A percentile compares a stretch with the other conserved stretches of the same genome.
Conservation (phyloP, 1,284 basidiomycete species). For the Ceratobasidium sp. region DNA sequence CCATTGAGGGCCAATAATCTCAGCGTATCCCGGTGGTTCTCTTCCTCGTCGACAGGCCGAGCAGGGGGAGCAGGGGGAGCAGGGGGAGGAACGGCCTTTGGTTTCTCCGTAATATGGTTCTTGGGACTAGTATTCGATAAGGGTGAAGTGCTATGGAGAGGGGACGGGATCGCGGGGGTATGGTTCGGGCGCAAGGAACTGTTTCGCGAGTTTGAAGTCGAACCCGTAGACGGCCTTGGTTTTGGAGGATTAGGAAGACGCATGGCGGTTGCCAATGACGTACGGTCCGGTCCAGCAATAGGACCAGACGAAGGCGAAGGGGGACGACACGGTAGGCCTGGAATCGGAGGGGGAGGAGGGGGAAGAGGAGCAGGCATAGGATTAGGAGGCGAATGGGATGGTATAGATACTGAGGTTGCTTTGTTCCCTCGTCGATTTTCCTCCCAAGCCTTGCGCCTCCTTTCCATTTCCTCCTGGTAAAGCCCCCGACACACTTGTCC, state of each 20-base stretch:
- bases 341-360: slow-evolving; percentile 9
- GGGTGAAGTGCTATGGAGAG: slow-evolving; percentile 32
- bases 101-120: slow-evolving; percentile 13
- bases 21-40: slow-evolving; percentile 50
- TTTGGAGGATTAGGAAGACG: slow-evolving; percentile 30
- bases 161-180: slow-evolving; percentile 27
- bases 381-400: slow-evolving; percentile 32
- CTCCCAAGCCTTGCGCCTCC: slow-evolving; percentile 56
- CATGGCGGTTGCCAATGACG: slow-evolving; percentile 30
- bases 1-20: slow-evolving; percentile 65
- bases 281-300: slow-evolving; percentile 7
- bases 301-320: slow-evolving; percentile 29
- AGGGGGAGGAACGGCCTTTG: neutral
- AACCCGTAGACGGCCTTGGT: neutral
- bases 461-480: slow-evolving; percentile 60
- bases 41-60: slow-evolving; percentile 52
- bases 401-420: slow-evolving; percentile 25
- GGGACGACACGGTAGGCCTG: slow-evolving; percentile 30
- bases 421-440: slow-evolving; percentile 24
- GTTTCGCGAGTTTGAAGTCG: slow-evolving; percentile 11
- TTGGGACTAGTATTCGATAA: slow-evolving; percentile 17
- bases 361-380: slow-evolving; percentile 7
- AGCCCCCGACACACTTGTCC: slow-evolving; percentile 51
- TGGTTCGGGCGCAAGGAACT: slow-evolving; percentile 19
- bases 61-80: neutral